These are phyloP conservation scores for Peronospora belbahrii DNA, from an alignment of 352 stramenopile genomes.

Conservation along the genomic window DNA sequence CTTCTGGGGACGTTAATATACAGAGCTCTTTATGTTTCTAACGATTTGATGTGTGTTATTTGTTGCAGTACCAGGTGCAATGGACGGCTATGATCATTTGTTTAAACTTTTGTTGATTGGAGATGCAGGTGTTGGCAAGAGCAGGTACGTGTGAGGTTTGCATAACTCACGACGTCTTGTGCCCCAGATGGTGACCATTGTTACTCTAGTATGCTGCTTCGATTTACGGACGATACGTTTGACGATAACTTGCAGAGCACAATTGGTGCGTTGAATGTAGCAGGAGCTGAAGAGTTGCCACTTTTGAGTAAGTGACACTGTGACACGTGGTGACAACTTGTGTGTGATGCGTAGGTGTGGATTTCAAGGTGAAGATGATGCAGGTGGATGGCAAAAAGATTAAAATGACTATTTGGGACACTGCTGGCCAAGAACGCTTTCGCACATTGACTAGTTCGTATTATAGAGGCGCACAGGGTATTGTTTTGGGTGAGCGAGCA, in stretches of 20 bases:
- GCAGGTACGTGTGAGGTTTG: constrained; percentile 55
- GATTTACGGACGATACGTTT: constrained; percentile 97
- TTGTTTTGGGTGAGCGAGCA: constrained; percentile 91
- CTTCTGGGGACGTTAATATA: background rate
- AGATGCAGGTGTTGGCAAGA: constrained; percentile 97
- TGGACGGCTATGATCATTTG: constrained; percentile 93
- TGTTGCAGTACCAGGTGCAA: constrained; percentile 18
- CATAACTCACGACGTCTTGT: background rate
- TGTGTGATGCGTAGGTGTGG: constrained; percentile 59
- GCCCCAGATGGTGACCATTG: constrained; percentile 51
- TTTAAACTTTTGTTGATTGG: constrained; percentile 99
- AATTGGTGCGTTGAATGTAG: constrained; percentile 75
- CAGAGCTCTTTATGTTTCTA: constrained; percentile 7
- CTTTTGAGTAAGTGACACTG: too few species aligned
- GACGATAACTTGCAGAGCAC: constrained; percentile 97
- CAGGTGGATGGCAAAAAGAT: constrained; percentile 93
- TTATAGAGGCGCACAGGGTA: constrained; percentile 95
- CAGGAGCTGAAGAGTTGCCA: background rate
- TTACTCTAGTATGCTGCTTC: constrained; percentile 89
- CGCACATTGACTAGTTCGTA: constrained; percentile 96
- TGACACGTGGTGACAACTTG: background rate
- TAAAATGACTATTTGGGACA: constrained; percentile 99
- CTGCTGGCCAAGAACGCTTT: constrained; percentile 96
- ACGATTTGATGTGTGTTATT: constrained; percentile 7
- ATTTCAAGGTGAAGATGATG: constrained; percentile 98